Percentiles rank a stretch among this genome's conserved stretches.
Evolutionary conservation across 1,139 yeast genomes (phyloP).

Genomic region (Candida sp.): DNA sequence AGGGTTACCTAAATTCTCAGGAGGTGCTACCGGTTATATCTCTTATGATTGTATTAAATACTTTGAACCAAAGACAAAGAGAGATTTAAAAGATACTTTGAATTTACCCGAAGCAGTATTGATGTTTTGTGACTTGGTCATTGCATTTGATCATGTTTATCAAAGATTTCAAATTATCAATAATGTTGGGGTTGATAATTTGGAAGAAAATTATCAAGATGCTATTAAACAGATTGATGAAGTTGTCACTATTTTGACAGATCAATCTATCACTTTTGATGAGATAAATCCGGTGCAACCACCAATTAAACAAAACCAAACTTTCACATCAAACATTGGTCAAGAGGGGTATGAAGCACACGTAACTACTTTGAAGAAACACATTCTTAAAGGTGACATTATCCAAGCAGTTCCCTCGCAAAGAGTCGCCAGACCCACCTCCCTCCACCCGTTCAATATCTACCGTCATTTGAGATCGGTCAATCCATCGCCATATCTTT

Average conservation of each 20-base stretch:
- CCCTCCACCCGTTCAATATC: conserved; percentile 93
- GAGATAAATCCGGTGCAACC: conserved; percentile 55
- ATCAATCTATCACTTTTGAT: conserved; percentile 26
- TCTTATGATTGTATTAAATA: conserved; percentile 96
- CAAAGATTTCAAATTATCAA: conserved; percentile 89
- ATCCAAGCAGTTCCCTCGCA: conserved; percentile 99
- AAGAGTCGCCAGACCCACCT: conserved; percentile 91
- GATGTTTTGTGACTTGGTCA: conserved; percentile 86
- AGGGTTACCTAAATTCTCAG: conserved; percentile 80
- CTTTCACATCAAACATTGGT: conserved; percentile 85
- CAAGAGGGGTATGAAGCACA: conserved; percentile 88
- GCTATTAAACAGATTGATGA: conserved; percentile 58
- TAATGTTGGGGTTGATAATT: conserved; percentile 54
- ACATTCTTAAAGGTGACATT: conserved; percentile 86
- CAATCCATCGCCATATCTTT: conserved; percentile 95
- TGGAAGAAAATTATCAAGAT: conserved; percentile 47
- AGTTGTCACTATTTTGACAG: conserved; percentile 50
- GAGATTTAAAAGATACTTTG: conserved; percentile 73
- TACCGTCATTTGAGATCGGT: conserved; percentile 93
- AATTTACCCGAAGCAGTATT: conserved; percentile 86
- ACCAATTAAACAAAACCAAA: conserved; percentile 60
- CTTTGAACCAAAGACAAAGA: conserved; percentile 86
- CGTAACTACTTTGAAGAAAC: conserved; percentile 70
- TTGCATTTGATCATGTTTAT: conserved; percentile 92
- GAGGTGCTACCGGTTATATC: conserved; percentile 95